Evolutionary conservation across 139 green algal genomes (phyloP).

Genomic region (Chlorella sp.): DNA sequence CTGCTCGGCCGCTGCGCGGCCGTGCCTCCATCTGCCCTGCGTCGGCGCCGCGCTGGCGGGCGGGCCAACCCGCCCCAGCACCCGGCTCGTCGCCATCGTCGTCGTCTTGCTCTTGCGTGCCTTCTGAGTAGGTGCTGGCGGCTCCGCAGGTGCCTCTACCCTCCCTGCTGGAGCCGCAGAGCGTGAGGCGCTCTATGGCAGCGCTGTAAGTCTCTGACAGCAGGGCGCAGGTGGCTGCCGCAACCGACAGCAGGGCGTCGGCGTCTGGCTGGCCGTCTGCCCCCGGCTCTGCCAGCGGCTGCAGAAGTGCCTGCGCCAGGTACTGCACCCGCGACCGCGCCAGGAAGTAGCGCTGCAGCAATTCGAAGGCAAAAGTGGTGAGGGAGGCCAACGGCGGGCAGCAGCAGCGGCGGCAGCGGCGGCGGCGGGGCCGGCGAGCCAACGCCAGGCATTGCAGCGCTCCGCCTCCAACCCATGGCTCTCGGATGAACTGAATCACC

Average conservation of each 20-base stretch:
- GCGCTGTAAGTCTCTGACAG: not conserved
- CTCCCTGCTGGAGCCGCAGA: not conserved
- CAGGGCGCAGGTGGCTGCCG: not conserved
- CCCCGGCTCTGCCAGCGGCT: not conserved
- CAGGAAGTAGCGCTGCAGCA: slow-evolving; percentile 17
- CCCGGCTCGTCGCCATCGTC: not conserved
- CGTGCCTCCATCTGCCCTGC: not conserved
- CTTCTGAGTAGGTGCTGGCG: not conserved
- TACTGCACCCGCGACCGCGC: slow-evolving; percentile 16
- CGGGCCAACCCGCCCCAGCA: not conserved
- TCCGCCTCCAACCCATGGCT: not conserved
- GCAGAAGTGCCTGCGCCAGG: slow-evolving; percentile 3
- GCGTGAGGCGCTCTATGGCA: not conserved
- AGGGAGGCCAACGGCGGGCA: not conserved
- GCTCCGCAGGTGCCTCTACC: not conserved
- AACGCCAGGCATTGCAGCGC: not conserved
- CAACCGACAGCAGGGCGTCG: not conserved
- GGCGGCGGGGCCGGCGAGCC: not conserved
- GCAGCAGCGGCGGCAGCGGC: not conserved
- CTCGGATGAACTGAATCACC: not conserved
- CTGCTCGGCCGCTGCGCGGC: not conserved
- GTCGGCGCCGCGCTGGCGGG: not conserved
- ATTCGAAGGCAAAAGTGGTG: not conserved
- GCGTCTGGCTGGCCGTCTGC: not conserved
- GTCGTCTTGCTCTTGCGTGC: not conserved